Evolutionary conservation across 2,329 filamentous ascomycete genomes (phyloP).

Genomic region (Aspergillus ochraceus): DNA sequence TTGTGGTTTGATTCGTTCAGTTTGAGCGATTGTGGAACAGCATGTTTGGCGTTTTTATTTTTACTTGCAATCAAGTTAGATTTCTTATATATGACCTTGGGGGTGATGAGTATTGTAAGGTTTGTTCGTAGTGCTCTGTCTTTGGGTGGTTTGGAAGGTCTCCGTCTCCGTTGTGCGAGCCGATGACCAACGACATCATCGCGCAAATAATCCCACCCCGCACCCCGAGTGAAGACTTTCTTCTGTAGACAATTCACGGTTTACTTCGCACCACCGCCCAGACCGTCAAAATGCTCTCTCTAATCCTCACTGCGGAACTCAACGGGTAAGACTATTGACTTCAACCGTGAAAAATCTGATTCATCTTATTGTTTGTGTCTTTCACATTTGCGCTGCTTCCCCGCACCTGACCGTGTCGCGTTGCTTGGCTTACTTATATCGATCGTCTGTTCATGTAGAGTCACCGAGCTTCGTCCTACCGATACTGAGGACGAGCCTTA

Average conservation of each 20-base stretch:
- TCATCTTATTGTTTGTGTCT: not conserved
- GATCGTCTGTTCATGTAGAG: conserved; percentile 53
- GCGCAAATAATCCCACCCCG: conserved; percentile 1
- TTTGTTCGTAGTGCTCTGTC: not conserved
- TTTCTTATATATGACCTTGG: not conserved
- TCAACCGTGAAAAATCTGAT: not conserved
- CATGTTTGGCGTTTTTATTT: conserved; percentile 29
- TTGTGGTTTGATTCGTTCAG: conserved; percentile 18
- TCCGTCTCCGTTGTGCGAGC: not conserved
- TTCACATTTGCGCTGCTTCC: conserved; percentile 7
- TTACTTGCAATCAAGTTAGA: conserved; percentile 14
- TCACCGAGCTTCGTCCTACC: conserved; percentile 82
- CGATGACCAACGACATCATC: not conserved
- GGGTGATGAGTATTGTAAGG: not conserved
- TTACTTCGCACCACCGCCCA: not conserved
- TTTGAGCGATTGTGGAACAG: conserved; percentile 20
- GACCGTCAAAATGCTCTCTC: conserved; percentile 37
- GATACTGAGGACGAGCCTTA: conserved; percentile 82
- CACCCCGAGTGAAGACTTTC: conserved; percentile 4
- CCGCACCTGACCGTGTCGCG: conserved; percentile 12
- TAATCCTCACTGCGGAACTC: conserved; percentile 39
- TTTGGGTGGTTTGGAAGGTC: not conserved
- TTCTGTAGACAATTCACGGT: not conserved
- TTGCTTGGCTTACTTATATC: not conserved
- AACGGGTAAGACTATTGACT: conserved; percentile 31